phyloP scores from a whole-genome alignment of 2,329 filamentous ascomycete species.

The Fusarium buxicola region DNA sequence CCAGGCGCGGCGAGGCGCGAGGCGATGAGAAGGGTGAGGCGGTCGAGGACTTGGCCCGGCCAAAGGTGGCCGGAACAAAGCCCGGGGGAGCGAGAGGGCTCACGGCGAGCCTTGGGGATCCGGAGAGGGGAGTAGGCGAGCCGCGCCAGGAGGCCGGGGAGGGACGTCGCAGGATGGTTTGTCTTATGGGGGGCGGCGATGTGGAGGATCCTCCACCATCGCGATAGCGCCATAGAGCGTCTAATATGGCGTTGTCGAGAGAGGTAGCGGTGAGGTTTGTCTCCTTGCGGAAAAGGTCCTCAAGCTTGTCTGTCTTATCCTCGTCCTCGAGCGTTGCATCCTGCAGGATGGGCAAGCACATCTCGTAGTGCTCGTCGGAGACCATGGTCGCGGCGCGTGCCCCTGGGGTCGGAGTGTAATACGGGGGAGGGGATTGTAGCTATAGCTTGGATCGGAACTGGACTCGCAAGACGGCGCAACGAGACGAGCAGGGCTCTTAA shows the following conservation, averaged over 20 bases:
- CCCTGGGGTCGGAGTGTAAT: conserved; percentile 19
- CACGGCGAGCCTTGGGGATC: conserved; percentile 83
- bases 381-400: conserved; percentile 72
- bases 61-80: conserved; percentile 81
- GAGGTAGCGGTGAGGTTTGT: conserved; percentile 79
- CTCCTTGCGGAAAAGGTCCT: conserved; percentile 84
- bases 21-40: conserved; percentile 95
- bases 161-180: conserved; percentile 88
- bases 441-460: conserved; percentile 31
- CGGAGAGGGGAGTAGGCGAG: conserved; percentile 81
- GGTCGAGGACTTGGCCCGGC: conserved; percentile 78
- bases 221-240: conserved; percentile 89
- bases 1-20: conserved; percentile 89
- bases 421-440: conserved; percentile 18
- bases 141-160: conserved; percentile 96
- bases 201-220: conserved; percentile 72
- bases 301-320: conserved; percentile 92
- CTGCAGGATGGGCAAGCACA: conserved; percentile 89
- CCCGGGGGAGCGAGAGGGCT: conserved; percentile 88
- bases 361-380: conserved; percentile 90
- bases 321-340: conserved; percentile 88
- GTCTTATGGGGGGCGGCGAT: conserved; percentile 86
- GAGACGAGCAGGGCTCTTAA: conserved; percentile 23
- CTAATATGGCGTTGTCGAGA: conserved; percentile 90
- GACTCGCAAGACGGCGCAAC: conserved; percentile 22